These are phyloP conservation scores for Bruguiera gymnorhiza DNA, from an alignment of 345 rosid genomes.

Conservation along the genomic window DNA sequence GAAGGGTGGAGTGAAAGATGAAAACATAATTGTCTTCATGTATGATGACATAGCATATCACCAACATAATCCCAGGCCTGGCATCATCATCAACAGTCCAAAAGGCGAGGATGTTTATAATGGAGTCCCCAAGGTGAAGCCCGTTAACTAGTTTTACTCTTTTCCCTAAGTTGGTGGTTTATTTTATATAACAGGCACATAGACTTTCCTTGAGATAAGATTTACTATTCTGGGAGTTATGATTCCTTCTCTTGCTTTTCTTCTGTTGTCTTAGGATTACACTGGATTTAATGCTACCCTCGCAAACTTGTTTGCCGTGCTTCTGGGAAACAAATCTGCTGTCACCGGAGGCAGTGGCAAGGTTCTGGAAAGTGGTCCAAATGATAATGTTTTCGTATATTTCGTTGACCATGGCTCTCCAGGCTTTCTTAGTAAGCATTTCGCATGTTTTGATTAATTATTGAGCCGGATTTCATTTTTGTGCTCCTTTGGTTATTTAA, in stretches of 20 bases:
- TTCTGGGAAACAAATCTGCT: constrained; percentile 54
- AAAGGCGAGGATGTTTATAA: constrained; percentile 52
- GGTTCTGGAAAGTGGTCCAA: constrained; percentile 52
- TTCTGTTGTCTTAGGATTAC: constrained; percentile 44
- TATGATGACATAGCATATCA: constrained; percentile 65
- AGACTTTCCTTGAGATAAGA: too few species aligned
- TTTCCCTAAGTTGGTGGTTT: not conserved
- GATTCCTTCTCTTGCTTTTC: not conserved
- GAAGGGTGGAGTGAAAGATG: constrained; percentile 57
- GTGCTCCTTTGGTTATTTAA: not conserved
- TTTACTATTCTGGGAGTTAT: not conserved
- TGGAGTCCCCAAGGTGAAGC: constrained; percentile 60
- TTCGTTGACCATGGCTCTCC: constrained; percentile 62
- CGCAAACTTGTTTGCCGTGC: constrained; percentile 43
- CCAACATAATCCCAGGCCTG: constrained; percentile 53
- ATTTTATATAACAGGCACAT: too few species aligned
- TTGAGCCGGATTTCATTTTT: not conserved
- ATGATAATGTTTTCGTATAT: constrained; percentile 52
- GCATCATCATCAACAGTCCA: constrained; percentile 58
- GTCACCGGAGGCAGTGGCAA: constrained; percentile 65
- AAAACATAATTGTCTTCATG: constrained; percentile 78
- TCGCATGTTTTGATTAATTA: not conserved
- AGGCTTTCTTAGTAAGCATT: constrained; percentile 34
- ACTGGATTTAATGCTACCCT: constrained; percentile 33
- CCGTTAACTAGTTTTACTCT: not conserved